Percentiles rank a stretch among this genome's conserved stretches.
Conservation (phyloP, 2,329 filamentous ascomycete genomes). For the Lachnellula occidentalis region DNA sequence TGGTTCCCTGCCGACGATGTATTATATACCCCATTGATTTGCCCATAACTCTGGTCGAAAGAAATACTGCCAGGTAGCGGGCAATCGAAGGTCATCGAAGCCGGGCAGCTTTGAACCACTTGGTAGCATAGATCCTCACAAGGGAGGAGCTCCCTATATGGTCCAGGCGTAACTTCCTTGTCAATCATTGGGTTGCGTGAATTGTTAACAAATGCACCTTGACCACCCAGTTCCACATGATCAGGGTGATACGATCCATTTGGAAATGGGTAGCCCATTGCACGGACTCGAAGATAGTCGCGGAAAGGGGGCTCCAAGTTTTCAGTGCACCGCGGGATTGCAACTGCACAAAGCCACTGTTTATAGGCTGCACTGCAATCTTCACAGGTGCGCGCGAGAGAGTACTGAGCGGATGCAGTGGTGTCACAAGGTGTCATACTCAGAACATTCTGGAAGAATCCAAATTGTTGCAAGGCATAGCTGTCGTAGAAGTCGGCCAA, state of each 20-base stretch:
- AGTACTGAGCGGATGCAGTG: slow-evolving; percentile 67
- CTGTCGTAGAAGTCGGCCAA: slow-evolving; percentile 74
- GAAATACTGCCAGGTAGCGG: slow-evolving; percentile 44
- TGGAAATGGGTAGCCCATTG: slow-evolving; percentile 63
- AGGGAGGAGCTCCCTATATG: slow-evolving; percentile 89
- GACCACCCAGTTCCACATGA: slow-evolving; percentile 17
- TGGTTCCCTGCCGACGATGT: neutral
- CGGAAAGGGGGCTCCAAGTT: slow-evolving; percentile 27
- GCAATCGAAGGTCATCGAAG: slow-evolving; percentile 69
- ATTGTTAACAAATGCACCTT: slow-evolving; percentile 36
- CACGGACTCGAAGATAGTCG: slow-evolving; percentile 55
- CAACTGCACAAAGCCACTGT: slow-evolving; percentile 88
- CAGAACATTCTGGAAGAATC: slow-evolving; percentile 75
- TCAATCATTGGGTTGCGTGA: slow-evolving; percentile 74
- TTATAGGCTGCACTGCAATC: slow-evolving; percentile 82
- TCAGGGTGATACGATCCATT: slow-evolving; percentile 55
- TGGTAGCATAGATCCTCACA: slow-evolving; percentile 85
- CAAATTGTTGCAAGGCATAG: slow-evolving; percentile 63
- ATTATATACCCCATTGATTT: slow-evolving; percentile 19
- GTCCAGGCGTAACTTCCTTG: slow-evolving; percentile 65
- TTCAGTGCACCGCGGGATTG: slow-evolving; percentile 87
- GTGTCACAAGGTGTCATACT: slow-evolving; percentile 84
- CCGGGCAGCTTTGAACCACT: slow-evolving; percentile 79
- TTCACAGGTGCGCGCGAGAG: slow-evolving; percentile 67
- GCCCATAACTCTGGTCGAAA: slow-evolving; percentile 44